Base-by-base conservation (phyloP, 148 eudicot species). In the Persicaria maculosa region DNA sequence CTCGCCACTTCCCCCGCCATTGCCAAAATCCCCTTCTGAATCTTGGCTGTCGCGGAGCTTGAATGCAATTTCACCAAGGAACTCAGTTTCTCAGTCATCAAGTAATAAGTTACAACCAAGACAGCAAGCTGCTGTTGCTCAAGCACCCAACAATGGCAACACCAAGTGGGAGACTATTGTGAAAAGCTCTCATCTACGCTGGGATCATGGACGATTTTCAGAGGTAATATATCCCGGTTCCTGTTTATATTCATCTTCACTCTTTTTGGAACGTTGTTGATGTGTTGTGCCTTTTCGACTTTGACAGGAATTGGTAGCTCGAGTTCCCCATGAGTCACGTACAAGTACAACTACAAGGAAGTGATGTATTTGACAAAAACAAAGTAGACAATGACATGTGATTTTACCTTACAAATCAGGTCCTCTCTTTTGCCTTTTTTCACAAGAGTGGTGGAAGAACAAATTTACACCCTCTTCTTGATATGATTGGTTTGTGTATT, bases 101-200 rank as follows among this genome's bases (percentile, higher is more conserved):
- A 74, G 78, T 19, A 74, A 83, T 59, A 85, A 78, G 78, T 61
- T 78, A 54, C 74, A 74, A 59, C 43, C 83, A 0, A 78, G 83
- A 81, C 86, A 86, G 79, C 86, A 78, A 79, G 44, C 45, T 62
- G 40, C 44, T n/a, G 73, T 31, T 62, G 40, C 44, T 62, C 68
- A 62, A 50, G 14, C 57, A 53, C 19, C 57, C 57, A 53, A 53
- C 8, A 53, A 50, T 71, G 45, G 69, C 52, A 88, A 73, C 61
- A 65, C 90, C 15, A 95, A 92, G 79, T 95, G 99, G 99, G 99
- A 92, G 83, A 92, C 89, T 55, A 90, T 92, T 74, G 99, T 95
- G 72, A 95, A 90, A 84, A 86, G 86, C 74, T 87, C 97, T 75
- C 90, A 92, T 80, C 67, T 84, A 68, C 88, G 74, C 72, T 83